Percentiles rank a stretch among this genome's conserved stretches.
These are phyloP conservation scores for Cubamyces sp. DNA, from an alignment of 768 basidiomycete genomes.

Conservation along the genomic window DNA sequence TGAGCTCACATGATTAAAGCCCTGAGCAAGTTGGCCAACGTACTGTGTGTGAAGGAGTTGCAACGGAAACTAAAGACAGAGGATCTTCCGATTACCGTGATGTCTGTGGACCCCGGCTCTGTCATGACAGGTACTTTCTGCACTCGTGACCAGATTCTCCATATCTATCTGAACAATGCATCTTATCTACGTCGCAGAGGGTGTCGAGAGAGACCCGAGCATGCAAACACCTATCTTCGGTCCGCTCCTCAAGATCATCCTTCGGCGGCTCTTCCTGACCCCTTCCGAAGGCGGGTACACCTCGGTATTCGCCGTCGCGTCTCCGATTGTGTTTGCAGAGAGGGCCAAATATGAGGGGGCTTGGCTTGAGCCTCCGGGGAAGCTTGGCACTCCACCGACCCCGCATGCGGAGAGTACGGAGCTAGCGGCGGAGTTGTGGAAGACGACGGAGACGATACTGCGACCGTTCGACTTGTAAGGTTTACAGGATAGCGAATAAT, in stretches of 20 bases:
- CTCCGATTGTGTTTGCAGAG: conserved; percentile 37
- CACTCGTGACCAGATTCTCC: background rate
- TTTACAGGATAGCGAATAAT: no score
- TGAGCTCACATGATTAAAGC: conserved; percentile 37
- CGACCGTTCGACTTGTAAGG: conserved; percentile 30
- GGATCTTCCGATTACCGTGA: conserved; percentile 42
- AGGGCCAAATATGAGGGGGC: conserved; percentile 41
- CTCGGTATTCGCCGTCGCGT: conserved; percentile 46
- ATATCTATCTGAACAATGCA: no score
- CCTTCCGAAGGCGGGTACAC: conserved; percentile 42
- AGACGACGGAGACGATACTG: conserved; percentile 42
- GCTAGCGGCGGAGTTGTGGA: conserved; percentile 44
- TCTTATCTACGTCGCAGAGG: conserved; percentile 14
- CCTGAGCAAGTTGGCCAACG: conserved; percentile 53
- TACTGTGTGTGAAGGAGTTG: conserved; percentile 53
- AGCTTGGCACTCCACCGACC: conserved; percentile 30
- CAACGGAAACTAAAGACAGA: conserved; percentile 49
- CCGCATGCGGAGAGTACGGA: conserved; percentile 36
- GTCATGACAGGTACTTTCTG: conserved; percentile 40
- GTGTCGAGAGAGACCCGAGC: conserved; percentile 11
- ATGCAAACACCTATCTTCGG: conserved; percentile 4
- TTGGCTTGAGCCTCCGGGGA: conserved; percentile 43
- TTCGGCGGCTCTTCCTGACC: conserved; percentile 34
- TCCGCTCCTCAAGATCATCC: conserved; percentile 20
- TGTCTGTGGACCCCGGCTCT: conserved; percentile 48